Percentiles rank a stretch among this genome's conserved stretches.
Evolutionary conservation across 306 rosid species (phyloP).

Genomic region (Clitoria ternatea): DNA sequence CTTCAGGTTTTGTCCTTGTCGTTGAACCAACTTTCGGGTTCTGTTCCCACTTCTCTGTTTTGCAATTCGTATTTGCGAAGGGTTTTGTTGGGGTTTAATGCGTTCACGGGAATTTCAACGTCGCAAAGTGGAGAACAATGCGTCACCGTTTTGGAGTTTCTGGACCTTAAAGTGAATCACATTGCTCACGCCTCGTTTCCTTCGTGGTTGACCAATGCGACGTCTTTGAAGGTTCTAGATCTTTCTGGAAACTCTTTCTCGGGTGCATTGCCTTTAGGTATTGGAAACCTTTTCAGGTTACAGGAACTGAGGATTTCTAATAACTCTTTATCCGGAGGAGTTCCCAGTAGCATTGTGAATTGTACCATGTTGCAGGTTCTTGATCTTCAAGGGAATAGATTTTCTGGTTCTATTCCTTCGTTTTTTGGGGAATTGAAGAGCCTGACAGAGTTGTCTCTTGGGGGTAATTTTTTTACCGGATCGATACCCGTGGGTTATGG

Average conservation of each 20-base stretch:
- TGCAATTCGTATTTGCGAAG: conserved; percentile 44
- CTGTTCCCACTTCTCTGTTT: conserved; percentile 51
- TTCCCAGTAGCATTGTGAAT: conserved; percentile 51
- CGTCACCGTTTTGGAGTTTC: conserved; percentile 40
- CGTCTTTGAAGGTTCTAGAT: conserved; percentile 47
- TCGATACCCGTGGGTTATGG: conserved; percentile 52
- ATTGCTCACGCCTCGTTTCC: conserved; percentile 44
- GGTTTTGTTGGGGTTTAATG: conserved; percentile 53
- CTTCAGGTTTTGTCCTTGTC: conserved; percentile 70
- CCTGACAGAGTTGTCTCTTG: conserved; percentile 51
- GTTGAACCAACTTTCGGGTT: conserved; percentile 51
- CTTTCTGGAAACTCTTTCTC: conserved; percentile 65
- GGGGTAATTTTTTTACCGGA: conserved; percentile 49
- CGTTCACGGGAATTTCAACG: conserved; percentile 56
- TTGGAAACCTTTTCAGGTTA: conserved; percentile 46
- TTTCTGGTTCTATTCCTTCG: conserved; percentile 50
- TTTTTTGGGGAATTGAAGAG: conserved; percentile 42
- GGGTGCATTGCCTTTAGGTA: conserved; percentile 41
- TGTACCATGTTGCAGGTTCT: conserved; percentile 50
- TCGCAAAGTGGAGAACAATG: conserved; percentile 48
- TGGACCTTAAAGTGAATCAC: conserved; percentile 54
- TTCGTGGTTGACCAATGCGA: conserved; percentile 51
- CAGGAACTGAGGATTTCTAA: conserved; percentile 45
- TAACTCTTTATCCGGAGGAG: conserved; percentile 53
- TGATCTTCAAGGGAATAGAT: conserved; percentile 56